phyloP scores from a whole-genome alignment of 2,329 filamentous ascomycete genomes.

The Colletotrichum spinosum region DNA sequence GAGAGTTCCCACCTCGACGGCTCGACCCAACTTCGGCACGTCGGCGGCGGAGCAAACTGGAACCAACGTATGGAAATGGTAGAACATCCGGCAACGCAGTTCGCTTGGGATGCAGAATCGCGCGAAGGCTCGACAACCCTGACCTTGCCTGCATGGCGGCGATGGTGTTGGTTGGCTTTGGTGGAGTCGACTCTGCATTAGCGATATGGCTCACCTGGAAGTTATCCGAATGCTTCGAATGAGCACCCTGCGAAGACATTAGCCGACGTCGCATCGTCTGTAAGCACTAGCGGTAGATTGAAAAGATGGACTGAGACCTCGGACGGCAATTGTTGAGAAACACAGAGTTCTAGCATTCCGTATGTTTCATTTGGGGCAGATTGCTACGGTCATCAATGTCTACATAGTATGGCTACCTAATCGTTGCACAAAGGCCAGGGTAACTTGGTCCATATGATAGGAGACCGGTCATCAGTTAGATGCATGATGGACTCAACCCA shows the following conservation, averaged over 20 bases:
- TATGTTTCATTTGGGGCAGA: too few relatives aligned
- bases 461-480: too few relatives aligned
- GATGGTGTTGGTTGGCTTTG: constrained; percentile 1
- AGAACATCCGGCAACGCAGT: not conserved
- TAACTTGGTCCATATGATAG: too few relatives aligned
- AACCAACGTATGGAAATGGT: not conserved
- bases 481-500: too few relatives aligned
- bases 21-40: too few relatives aligned
- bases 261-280: constrained; percentile 6
- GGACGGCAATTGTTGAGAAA: constrained; percentile 1
- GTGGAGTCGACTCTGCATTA: constrained; percentile 8
- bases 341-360: too few relatives aligned
- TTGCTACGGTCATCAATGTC: too few relatives aligned
- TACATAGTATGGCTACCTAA: too few relatives aligned
- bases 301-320: not conserved
- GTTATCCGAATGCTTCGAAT: not conserved
- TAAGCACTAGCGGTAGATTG: constrained; percentile 18
- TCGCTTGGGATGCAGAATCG: not conserved
- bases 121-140: not conserved
- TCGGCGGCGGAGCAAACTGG: too few relatives aligned
- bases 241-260: not conserved
- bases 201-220: not conserved
- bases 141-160: constrained; percentile 11
- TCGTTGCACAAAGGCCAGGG: too few relatives aligned
- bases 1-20: too few relatives aligned